phyloP scores from a whole-genome alignment of 257 asterid genomes.

The Rauvolfia tetraphylla region DNA sequence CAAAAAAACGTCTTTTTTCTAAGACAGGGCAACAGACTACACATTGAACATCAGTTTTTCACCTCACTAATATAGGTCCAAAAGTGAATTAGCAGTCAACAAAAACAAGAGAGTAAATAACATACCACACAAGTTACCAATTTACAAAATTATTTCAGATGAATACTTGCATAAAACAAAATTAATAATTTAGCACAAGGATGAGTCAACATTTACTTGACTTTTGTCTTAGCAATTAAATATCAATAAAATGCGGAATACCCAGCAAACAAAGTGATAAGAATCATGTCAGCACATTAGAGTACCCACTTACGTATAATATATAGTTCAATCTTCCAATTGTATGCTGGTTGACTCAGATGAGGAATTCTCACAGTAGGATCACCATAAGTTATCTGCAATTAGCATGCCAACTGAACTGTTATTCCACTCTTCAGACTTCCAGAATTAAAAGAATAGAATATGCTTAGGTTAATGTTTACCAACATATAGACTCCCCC shows the following conservation, averaged over 20 bases:
- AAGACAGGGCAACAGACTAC: neutral
- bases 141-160: neutral
- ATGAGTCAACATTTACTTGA: neutral
- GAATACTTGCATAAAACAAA: neutral
- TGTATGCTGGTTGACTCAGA: conserved; percentile 63
- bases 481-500: conserved; percentile 95
- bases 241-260: neutral
- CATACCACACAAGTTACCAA: neutral
- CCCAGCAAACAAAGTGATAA: neutral
- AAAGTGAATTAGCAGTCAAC: neutral
- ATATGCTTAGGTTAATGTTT: conserved; percentile 29
- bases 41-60: neutral
- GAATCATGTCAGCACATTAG: neutral
- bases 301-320: conserved; percentile 65
- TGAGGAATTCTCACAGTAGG: conserved; percentile 87
- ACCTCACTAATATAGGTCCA: neutral
- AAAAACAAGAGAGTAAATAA: neutral
- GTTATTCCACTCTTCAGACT: conserved; percentile 15
- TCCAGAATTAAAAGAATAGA: conserved; percentile 13
- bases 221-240: neutral
- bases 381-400: conserved; percentile 96
- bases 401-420: conserved; percentile 21
- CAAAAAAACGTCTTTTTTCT: neutral
- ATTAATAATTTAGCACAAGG: neutral
- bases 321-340: conserved; percentile 83